Percentiles rank a stretch among this genome's conserved stretches.
phyloP scores from a whole-genome alignment of 1,284 basidiomycete species.

The Rhodotorula sp. region DNA sequence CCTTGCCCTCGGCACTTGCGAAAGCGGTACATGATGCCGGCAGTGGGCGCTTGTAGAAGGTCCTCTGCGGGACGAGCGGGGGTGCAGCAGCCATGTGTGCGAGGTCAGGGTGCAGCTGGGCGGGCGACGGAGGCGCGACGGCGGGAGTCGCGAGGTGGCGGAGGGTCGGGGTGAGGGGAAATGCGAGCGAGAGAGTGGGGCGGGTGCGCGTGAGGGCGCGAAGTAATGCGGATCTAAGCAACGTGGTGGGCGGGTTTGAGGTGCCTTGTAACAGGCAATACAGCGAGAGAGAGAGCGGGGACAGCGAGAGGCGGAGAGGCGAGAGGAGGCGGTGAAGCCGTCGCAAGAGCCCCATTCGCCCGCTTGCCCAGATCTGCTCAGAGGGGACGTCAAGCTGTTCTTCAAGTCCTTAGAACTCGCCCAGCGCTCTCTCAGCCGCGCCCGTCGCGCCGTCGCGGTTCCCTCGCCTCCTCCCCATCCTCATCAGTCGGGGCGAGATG shows the following conservation, averaged over 20 bases:
- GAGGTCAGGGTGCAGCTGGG: not conserved
- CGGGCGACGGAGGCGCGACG: no score
- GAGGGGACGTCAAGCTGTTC: no score
- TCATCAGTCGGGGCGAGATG: not conserved
- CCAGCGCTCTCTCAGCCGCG: not conserved
- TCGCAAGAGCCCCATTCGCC: no score
- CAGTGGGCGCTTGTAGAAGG: slow-evolving; percentile 46
- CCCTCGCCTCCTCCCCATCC: not conserved
- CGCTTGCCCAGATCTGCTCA: no score
- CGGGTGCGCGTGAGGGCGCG: not conserved
- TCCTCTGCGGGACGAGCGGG: not conserved
- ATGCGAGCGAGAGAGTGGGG: not conserved
- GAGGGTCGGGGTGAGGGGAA: no score
- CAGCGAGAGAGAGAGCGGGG: no score
- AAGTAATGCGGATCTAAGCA: no score
- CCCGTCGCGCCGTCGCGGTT: not conserved
- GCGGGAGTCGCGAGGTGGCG: not conserved
- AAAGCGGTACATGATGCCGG: slow-evolving; percentile 42
- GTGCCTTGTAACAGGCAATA: no score
- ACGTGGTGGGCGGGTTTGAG: no score
- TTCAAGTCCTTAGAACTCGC: no score
- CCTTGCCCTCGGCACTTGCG: slow-evolving; percentile 35
- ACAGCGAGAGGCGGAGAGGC: not conserved
- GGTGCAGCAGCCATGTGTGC: slow-evolving; percentile 3
- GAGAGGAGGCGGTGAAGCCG: not conserved